phyloP scores from a whole-genome alignment of 768 basidiomycete species.

The Amanita exitialis region DNA sequence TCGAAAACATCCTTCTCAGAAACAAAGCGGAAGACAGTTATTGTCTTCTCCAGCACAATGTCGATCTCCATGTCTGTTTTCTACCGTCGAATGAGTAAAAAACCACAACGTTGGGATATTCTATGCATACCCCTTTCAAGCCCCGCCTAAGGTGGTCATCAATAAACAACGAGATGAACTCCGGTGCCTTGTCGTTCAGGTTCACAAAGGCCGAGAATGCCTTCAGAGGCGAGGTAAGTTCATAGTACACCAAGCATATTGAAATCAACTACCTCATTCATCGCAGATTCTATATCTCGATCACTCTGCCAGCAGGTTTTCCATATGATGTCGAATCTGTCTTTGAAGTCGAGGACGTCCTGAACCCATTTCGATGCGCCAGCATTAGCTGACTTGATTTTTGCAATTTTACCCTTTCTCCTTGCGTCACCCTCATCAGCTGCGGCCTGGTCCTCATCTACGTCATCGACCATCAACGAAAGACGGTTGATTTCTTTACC shows the following conservation, averaged over 20 bases:
- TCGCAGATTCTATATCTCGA: conserved; percentile 64
- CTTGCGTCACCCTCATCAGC: conserved; percentile 20
- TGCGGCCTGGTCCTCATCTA: conserved; percentile 20
- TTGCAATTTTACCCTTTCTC: conserved; percentile 33
- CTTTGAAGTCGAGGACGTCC: conserved; percentile 83
- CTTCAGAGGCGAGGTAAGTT: conserved; percentile 28
- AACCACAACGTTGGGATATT: not conserved
- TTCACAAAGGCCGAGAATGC: conserved; percentile 93
- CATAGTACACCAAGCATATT: not conserved
- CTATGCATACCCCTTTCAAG: conserved; percentile 71
- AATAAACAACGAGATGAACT: conserved; percentile 94
- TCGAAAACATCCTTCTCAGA: conserved; percentile 97
- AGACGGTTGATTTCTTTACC: conserved; percentile 74
- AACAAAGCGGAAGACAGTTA: conserved; percentile 89
- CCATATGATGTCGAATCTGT: conserved; percentile 79
- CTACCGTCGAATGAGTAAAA: conserved; percentile 28
- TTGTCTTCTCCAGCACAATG: conserved; percentile 84
- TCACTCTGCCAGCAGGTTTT: conserved; percentile 60
- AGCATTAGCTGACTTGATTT: conserved; percentile 33
- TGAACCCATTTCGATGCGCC: conserved; percentile 80
- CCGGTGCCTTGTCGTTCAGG: conserved; percentile 75
- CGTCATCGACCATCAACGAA: conserved; percentile 27
- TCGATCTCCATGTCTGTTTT: conserved; percentile 95
- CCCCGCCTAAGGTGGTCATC: conserved; percentile 95
- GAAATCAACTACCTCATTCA: conserved; percentile 63